Conservation (phyloP, 1,284 basidiomycete species). For the Ustilago trichophora region DNA sequence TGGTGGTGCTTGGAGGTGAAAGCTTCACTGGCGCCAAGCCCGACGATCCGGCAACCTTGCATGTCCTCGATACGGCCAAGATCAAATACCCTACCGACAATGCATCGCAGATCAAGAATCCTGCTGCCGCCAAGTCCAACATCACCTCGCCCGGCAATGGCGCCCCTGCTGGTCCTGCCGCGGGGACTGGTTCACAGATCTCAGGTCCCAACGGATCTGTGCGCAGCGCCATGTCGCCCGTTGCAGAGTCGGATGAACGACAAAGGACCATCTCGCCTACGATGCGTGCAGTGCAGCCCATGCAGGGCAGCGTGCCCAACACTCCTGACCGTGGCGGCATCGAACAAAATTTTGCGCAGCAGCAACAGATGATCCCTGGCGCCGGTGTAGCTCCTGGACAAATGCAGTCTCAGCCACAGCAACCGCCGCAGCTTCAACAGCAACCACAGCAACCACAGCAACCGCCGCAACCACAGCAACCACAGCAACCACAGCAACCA, state of each 20-base stretch:
- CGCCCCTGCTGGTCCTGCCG: slow-evolving; percentile 11
- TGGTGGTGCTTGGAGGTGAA: slow-evolving; percentile 94
- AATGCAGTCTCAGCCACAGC: slow-evolving; percentile 1
- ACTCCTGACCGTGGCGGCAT: slow-evolving; percentile 16
- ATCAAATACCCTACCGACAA: slow-evolving; percentile 66
- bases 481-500: no score
- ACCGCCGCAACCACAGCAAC: no score
- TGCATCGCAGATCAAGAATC: slow-evolving; percentile 34
- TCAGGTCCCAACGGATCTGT: slow-evolving; percentile 18
- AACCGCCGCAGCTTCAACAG: slow-evolving; percentile 6
- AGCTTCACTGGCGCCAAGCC: slow-evolving; percentile 76
- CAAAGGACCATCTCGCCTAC: slow-evolving; percentile 47
- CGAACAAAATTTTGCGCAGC: slow-evolving; percentile 18
- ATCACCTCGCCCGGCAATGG: slow-evolving; percentile 15
- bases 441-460: slow-evolving; percentile 8
- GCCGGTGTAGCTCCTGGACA: not conserved
- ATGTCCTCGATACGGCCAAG: slow-evolving; percentile 71
- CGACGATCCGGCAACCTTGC: slow-evolving; percentile 84
- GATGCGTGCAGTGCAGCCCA: slow-evolving; percentile 3
- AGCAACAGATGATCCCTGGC: slow-evolving; percentile 9
- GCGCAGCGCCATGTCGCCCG: slow-evolving; percentile 43
- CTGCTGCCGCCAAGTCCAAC: slow-evolving; percentile 32
- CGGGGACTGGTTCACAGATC: slow-evolving; percentile 21
- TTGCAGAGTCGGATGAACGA: slow-evolving; percentile 35
- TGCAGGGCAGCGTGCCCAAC: slow-evolving; percentile 14